These are phyloP conservation scores for Lactifluus piperatus DNA, from an alignment of 768 basidiomycete genomes.

Conservation along the genomic window DNA sequence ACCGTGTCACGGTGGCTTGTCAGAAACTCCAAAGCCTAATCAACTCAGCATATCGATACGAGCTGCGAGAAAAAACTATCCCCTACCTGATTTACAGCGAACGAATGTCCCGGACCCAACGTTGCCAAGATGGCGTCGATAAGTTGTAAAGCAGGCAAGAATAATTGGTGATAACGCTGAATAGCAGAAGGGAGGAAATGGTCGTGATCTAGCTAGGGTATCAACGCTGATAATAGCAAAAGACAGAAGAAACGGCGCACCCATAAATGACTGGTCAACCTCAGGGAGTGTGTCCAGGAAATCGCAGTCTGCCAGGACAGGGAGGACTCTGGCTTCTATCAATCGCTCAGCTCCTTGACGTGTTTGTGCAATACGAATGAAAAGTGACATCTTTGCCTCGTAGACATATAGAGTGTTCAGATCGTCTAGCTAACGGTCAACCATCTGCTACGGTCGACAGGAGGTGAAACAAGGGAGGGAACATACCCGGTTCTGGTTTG, in stretches of 20 bases:
- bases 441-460: not conserved
- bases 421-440: constrained; percentile 47
- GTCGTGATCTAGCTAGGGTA: constrained; percentile 50
- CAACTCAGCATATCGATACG: not conserved
- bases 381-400: constrained; percentile 88
- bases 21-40: constrained; percentile 71
- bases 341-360: constrained; percentile 78
- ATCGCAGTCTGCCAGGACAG: constrained; percentile 73
- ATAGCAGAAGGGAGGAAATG: constrained; percentile 84
- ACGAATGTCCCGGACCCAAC: constrained; percentile 59
- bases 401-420: constrained; percentile 89
- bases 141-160: constrained; percentile 82
- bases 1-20: constrained; percentile 78
- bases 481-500: constrained; percentile 79
- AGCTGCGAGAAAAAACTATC: not conserved
- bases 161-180: constrained; percentile 83
- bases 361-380: constrained; percentile 77
- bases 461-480: not conserved
- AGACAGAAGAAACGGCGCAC: constrained; percentile 31
- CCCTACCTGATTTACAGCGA: constrained; percentile 59
- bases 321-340: constrained; percentile 67
- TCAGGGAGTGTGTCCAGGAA: constrained; percentile 83
- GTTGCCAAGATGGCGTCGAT: constrained; percentile 69
- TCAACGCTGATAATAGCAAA: constrained; percentile 8
- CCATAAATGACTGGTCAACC: constrained; percentile 72